Evolutionary conservation across 345 rosid species (phyloP).

Genomic region (Nasturtium officinale): DNA sequence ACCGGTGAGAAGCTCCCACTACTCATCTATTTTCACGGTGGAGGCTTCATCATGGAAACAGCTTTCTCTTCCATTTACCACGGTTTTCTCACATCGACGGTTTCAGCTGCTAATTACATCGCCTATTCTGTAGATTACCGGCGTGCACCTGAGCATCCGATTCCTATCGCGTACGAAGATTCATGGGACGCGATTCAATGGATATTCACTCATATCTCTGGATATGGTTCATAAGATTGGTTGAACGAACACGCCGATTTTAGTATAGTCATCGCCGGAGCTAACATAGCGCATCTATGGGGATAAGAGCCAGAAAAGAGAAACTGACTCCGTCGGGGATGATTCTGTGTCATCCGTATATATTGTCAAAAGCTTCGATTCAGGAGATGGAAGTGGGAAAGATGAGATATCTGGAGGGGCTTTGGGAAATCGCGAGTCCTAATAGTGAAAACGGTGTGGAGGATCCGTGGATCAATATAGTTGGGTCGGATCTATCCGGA

Average conservation of each 20-base stretch:
- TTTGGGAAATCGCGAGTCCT: constrained; percentile 45
- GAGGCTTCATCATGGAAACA: constrained; percentile 47
- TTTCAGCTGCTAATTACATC: constrained; percentile 42
- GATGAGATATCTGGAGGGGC: constrained; percentile 34
- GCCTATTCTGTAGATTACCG: constrained; percentile 53
- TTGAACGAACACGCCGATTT: constrained; percentile 46
- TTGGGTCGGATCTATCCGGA: constrained; percentile 29
- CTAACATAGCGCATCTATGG: constrained; percentile 55
- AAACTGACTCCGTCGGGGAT: constrained; percentile 34
- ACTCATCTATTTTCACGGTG: constrained; percentile 60
- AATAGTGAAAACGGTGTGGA: constrained; percentile 40
- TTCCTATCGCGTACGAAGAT: constrained; percentile 52
- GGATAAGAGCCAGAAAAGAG: constrained; percentile 39
- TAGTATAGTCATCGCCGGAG: constrained; percentile 49
- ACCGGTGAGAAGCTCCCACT: constrained; percentile 38
- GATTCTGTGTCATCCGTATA: constrained; percentile 48
- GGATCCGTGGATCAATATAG: constrained; percentile 55
- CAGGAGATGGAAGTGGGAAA: constrained; percentile 35
- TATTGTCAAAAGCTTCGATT: constrained; percentile 44
- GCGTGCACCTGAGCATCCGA: constrained; percentile 52
- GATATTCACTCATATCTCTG: constrained; percentile 41
- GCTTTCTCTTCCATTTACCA: constrained; percentile 42
- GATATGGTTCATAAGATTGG: constrained; percentile 48
- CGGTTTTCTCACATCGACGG: constrained; percentile 39
- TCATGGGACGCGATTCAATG: constrained; percentile 58